Percentiles rank a stretch among this genome's conserved stretches.
Evolutionary conservation across 176 grass and related monocot genomes (phyloP).

Genomic region (Oryza glumipatula): DNA sequence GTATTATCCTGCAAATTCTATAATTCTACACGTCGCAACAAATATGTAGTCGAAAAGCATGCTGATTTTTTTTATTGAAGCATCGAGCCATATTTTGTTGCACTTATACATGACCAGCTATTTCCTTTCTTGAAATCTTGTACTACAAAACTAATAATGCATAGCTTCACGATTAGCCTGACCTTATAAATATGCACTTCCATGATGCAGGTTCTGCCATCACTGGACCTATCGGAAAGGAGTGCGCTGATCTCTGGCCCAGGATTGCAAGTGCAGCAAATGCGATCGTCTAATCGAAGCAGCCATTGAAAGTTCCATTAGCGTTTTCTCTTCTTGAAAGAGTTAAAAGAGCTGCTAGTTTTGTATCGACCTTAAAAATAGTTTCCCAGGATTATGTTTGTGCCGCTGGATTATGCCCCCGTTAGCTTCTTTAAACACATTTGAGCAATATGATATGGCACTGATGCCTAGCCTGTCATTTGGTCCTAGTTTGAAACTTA

Average conservation of each 20-base stretch:
- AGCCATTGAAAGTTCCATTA: slow-evolving; percentile 17
- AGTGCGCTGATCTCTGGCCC: slow-evolving; percentile 89
- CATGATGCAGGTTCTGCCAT: slow-evolving; percentile 70
- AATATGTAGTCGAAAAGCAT: neutral
- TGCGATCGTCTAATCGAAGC: slow-evolving; percentile 63
- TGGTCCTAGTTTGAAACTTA: neutral
- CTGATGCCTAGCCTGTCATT: slow-evolving; percentile 9
- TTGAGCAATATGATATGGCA: neutral
- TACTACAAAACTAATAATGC: neutral
- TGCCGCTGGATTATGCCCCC: slow-evolving; percentile 7
- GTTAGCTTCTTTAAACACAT: slow-evolving; percentile 20
- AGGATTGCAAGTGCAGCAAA: slow-evolving; percentile 91
- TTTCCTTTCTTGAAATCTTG: neutral
- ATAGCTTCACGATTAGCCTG: neutral
- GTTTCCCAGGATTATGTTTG: slow-evolving; percentile 22
- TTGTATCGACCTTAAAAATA: slow-evolving; percentile 12
- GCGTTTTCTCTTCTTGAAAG: neutral
- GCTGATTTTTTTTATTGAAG: neutral
- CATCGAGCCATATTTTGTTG: neutral
- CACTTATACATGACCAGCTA: neutral
- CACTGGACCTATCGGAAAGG: slow-evolving; percentile 93
- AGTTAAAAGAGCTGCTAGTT: neutral
- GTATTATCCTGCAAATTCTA: slow-evolving; percentile 9
- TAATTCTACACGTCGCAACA: neutral
- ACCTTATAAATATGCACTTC: neutral